These are phyloP conservation scores for Isabelozyma rhagii DNA, from an alignment of 805 yeast species.

Conservation along the genomic window DNA sequence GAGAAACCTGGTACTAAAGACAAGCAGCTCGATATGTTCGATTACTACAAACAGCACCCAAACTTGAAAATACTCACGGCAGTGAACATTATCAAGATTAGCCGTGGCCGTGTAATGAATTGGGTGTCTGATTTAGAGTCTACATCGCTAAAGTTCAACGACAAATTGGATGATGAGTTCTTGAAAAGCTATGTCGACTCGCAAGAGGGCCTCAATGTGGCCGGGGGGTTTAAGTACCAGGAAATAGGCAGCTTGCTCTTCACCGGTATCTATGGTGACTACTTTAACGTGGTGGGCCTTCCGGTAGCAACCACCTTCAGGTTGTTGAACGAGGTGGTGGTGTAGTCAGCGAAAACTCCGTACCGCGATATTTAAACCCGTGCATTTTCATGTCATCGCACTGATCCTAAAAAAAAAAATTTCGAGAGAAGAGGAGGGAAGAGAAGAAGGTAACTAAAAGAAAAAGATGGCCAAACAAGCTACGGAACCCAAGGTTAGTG, in stretches of 20 bases:
- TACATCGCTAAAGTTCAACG: constrained; percentile 44
- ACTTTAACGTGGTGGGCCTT: constrained; percentile 81
- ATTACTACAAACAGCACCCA: constrained; percentile 15
- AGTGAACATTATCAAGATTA: constrained; percentile 19
- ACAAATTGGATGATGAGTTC: constrained; percentile 48
- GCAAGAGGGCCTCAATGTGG: constrained; percentile 76
- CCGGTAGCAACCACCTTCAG: constrained; percentile 62
- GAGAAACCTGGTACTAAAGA: constrained; percentile 66
- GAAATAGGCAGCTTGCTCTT: constrained; percentile 67
- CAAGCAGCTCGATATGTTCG: constrained; percentile 28
- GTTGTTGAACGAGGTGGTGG: constrained; percentile 28
- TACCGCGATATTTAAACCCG: neutral
- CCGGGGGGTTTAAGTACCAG: constrained; percentile 92
- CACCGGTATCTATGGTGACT: constrained; percentile 69
- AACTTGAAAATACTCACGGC: constrained; percentile 33
- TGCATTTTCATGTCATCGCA: neutral
- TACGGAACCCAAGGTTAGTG: constrained; percentile 3
- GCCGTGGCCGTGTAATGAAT: constrained; percentile 3
- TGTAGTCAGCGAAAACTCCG: neutral
- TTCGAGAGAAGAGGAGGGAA: constrained; percentile 4
- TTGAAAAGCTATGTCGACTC: constrained; percentile 60
- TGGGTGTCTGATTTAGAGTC: constrained; percentile 19
- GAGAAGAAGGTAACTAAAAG: constrained; percentile 8
- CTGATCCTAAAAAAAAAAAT: neutral
- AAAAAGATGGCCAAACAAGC: constrained; percentile 4